Evolutionary conservation across 805 yeast genomes (phyloP), one percentile per base, ranked within the genome.

Genomic region (Kazachstania kunashirensis): DNA sequence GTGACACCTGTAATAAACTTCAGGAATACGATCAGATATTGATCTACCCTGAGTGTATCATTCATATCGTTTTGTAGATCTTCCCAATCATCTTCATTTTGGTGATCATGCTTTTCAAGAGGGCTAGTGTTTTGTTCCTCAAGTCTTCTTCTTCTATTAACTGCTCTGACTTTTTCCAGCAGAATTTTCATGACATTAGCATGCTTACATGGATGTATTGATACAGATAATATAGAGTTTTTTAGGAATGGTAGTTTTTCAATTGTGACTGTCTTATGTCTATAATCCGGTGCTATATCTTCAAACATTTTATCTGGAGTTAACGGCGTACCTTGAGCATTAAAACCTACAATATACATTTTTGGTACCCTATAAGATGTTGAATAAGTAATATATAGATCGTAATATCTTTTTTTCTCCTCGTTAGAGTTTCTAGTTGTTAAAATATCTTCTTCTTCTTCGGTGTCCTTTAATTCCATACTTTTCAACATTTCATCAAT

Each of bases 321-420:
- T 27, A 92, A 64, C 2, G 97, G 98, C 12, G 77, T 70, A 0
- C 98, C 97, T 42, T 81, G 75, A 9, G 77, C 68, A 52, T 76
- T 78, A 63, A 76, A 92, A 0, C 98, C 98, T 11, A 84, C 85
- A 29, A 92, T 63, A 53, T 86, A 92, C 72, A 94, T 70, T 64
- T 92, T 86, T 20, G 98, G 98, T 5, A 92, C 98, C 30, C 97
- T 70, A 55, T 92, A 92, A 1, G 95, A 82, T 0, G 98, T 89
- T 9, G 95, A 84, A 59, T 92, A 92, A 3, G 94, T 75, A 49
- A 92, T 86, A 65, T 81, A 92, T 34, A 92, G 64, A 60, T 92
- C 96, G 57, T 89, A 92, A 44, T 76, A 75, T 45, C 96, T 67
- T 53, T 72, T 71, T 19, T 62, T 62, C 18, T 65, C 57, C 61